Conservation (phyloP, 2,329 filamentous ascomycete genomes). For the Colletotrichum noveboracense region DNA sequence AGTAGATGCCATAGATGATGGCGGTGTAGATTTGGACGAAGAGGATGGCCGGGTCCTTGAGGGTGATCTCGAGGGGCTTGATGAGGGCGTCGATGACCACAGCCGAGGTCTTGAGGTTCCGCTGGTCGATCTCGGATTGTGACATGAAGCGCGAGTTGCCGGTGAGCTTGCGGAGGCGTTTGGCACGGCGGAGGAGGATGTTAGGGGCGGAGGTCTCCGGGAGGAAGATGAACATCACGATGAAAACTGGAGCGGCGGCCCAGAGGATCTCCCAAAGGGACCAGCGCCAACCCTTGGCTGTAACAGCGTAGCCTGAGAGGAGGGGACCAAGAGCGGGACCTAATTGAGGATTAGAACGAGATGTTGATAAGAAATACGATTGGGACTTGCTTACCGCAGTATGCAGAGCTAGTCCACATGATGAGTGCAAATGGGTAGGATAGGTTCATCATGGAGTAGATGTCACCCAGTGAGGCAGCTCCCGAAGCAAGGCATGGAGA, state of each 20-base stretch:
- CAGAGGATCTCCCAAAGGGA: conserved; percentile 68
- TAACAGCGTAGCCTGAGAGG: conserved; percentile 64
- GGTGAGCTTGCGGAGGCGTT: conserved; percentile 65
- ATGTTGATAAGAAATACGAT: not conserved
- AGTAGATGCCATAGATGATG: conserved; percentile 67
- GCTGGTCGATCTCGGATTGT: conserved; percentile 69
- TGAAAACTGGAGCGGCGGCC: conserved; percentile 61
- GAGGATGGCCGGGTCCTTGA: conserved; percentile 66
- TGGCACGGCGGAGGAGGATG: conserved; percentile 66
- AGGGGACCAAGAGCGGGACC: conserved; percentile 62
- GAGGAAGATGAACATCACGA: conserved; percentile 66
- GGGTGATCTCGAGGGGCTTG: conserved; percentile 64
- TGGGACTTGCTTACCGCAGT: conserved; percentile 27
- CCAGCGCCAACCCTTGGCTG: conserved; percentile 67
- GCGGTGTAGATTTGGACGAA: conserved; percentile 68
- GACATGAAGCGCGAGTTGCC: conserved; percentile 62
- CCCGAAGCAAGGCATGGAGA: conserved; percentile 68
- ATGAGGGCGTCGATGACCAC: conserved; percentile 62
- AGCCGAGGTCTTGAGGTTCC: conserved; percentile 50
- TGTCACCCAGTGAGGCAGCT: conserved; percentile 56
- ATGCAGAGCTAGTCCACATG: conserved; percentile 57
- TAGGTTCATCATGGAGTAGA: conserved; percentile 59
- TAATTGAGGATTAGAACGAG: not conserved
- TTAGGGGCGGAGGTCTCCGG: conserved; percentile 67
- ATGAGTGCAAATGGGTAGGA: conserved; percentile 58